Percentiles rank a stretch among this genome's conserved stretches.
Evolutionary conservation across 176 grass and related monocot genomes (phyloP).

Genomic region (Pontederia paniculata): DNA sequence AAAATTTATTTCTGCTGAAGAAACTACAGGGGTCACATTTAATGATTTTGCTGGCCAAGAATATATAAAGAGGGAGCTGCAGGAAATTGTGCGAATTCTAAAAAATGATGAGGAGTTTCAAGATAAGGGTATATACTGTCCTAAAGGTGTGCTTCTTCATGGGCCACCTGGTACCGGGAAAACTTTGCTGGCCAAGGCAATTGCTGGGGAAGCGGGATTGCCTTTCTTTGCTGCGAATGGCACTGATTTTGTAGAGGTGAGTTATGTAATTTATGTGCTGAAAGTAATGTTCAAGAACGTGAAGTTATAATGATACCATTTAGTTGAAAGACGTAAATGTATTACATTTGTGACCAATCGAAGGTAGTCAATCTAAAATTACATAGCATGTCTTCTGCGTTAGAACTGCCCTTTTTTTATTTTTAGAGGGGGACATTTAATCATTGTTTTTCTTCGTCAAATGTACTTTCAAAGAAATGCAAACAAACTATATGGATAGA

Average conservation of each 20-base stretch:
- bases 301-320: too few species aligned
- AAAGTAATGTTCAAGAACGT: too few species aligned
- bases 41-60: conserved; percentile 29
- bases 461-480: too few species aligned
- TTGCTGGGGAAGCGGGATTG: conserved; percentile 25
- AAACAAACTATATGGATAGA: too few species aligned
- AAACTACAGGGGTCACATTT: conserved; percentile 25
- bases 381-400: too few species aligned
- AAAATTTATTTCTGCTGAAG: conserved; percentile 29
- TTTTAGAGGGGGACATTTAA: too few species aligned
- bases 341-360: too few species aligned
- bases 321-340: too few species aligned
- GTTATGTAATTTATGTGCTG: background rate
- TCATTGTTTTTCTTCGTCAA: too few species aligned
- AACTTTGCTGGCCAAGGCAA: conserved; percentile 26
- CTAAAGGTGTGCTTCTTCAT: conserved; percentile 27
- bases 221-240: conserved; percentile 30
- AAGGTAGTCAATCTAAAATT: too few species aligned
- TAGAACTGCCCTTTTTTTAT: too few species aligned
- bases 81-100: conserved; percentile 25
- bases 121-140: conserved; percentile 28
- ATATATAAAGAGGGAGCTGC: conserved; percentile 24
- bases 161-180: conserved; percentile 28
- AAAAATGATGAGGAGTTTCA: conserved; percentile 30
- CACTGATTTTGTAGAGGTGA: conserved; percentile 30